Evolutionary conservation across 1,284 basidiomycete species (phyloP).

Genomic region (Mrakiaceae sp.): DNA sequence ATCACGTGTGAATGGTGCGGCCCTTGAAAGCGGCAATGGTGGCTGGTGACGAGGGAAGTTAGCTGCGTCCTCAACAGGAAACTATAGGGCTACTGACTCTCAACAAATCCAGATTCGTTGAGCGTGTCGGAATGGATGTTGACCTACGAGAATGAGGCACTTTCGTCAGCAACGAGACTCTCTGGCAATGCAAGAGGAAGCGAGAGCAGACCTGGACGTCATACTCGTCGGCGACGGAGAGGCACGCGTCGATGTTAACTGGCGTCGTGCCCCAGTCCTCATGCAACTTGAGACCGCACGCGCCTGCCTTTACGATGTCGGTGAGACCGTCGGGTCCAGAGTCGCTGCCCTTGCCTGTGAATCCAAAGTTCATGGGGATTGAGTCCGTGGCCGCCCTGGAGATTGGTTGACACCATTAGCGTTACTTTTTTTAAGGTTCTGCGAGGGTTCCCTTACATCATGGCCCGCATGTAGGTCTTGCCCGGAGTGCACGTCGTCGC

Average conservation of each 20-base stretch:
- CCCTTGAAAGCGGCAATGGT: constrained; percentile 84
- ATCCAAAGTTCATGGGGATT: constrained; percentile 81
- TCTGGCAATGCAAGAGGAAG: neutral
- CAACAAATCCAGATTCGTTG: constrained; percentile 88
- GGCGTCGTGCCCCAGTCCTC: constrained; percentile 98
- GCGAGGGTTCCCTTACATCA: constrained; percentile 42
- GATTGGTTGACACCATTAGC: neutral
- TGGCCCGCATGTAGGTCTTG: constrained; percentile 72
- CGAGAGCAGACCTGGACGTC: constrained; percentile 64
- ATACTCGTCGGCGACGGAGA: constrained; percentile 78
- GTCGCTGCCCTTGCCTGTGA: constrained; percentile 93
- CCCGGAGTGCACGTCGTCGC: constrained; percentile 94
- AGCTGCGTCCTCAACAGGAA: constrained; percentile 14
- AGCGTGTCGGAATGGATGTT: constrained; percentile 97
- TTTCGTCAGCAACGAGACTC: too few relatives aligned
- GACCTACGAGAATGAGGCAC: constrained; percentile 40
- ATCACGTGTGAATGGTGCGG: constrained; percentile 80
- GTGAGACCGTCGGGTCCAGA: constrained; percentile 55
- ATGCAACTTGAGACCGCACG: constrained; percentile 85
- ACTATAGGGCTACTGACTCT: constrained; percentile 45
- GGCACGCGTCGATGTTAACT: constrained; percentile 61
- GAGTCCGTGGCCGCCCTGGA: constrained; percentile 61
- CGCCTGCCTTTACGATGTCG: constrained; percentile 79
- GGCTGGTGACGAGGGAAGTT: constrained; percentile 38
- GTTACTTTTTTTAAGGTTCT: neutral